A percentile compares a stretch with the other conserved stretches of the same genome.
phyloP scores from a whole-genome alignment of 179 eudicot genomes.

The Carnegiea gigantea region DNA sequence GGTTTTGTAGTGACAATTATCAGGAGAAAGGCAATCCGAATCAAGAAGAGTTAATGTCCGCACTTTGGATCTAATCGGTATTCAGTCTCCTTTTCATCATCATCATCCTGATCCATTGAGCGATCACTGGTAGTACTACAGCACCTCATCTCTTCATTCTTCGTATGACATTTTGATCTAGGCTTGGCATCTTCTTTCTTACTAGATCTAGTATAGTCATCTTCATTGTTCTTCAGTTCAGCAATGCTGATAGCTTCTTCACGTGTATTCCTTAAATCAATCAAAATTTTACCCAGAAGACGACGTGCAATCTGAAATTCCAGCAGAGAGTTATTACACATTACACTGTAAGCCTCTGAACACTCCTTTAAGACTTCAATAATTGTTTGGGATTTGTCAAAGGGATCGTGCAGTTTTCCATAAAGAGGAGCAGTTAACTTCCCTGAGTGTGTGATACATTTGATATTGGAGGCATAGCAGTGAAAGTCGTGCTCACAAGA shows the following conservation, averaged over 20 bases:
- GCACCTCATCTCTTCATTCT: slow-evolving; percentile 55
- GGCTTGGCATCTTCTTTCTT: slow-evolving; percentile 55
- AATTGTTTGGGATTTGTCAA: too few relatives aligned
- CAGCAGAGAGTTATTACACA: slow-evolving; percentile 9
- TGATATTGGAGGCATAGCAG: not conserved
- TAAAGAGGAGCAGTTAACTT: too few relatives aligned
- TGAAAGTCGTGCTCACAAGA: not conserved
- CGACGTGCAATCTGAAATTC: slow-evolving; percentile 86
- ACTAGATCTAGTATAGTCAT: slow-evolving; percentile 33
- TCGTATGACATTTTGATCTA: slow-evolving; percentile 45
- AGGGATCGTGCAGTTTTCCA: too few relatives aligned
- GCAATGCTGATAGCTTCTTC: slow-evolving; percentile 91
- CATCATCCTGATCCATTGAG: slow-evolving; percentile 83
- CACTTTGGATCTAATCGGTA: slow-evolving; percentile 98
- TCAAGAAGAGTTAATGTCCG: slow-evolving; percentile 17
- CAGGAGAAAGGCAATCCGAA: not conserved
- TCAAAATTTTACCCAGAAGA: slow-evolving; percentile 88
- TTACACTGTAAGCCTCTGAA: not conserved
- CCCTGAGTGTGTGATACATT: not conserved
- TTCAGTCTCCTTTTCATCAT: slow-evolving; percentile 90
- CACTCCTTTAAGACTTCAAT: not conserved
- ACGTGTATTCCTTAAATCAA: slow-evolving; percentile 91
- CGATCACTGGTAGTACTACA: slow-evolving; percentile 66
- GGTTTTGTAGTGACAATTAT: not conserved
- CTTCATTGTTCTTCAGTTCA: slow-evolving; percentile 63